Percentiles rank a stretch among this genome's conserved stretches.
phyloP scores from a whole-genome alignment of 75 land plant genomes.

The Ceratopteris richardii region DNA sequence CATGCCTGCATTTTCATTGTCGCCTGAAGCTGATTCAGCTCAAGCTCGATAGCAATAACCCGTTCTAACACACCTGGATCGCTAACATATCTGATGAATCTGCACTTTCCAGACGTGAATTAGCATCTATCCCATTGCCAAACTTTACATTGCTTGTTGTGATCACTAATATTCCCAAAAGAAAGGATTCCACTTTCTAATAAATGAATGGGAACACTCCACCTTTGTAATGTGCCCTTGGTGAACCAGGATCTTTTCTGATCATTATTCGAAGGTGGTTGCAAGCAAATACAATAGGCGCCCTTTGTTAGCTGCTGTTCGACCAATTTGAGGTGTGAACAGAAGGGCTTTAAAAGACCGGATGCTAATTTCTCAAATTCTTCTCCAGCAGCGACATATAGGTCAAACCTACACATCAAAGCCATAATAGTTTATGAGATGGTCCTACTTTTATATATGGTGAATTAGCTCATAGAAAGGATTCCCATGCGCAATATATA shows the following conservation, averaged over 20 bases:
- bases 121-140: background rate
- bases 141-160: background rate
- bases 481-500: too few species aligned
- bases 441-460: too few species aligned
- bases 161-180: too few species aligned
- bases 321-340: constrained; percentile 39
- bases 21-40: constrained; percentile 57
- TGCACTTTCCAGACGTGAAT: constrained; percentile 6
- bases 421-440: too few species aligned
- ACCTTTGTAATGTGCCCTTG: constrained; percentile 61
- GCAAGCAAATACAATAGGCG: constrained; percentile 43
- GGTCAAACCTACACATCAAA: constrained; percentile 39
- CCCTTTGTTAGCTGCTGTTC: constrained; percentile 57
- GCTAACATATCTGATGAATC: constrained; percentile 71
- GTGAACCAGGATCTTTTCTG: constrained; percentile 49
- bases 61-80: constrained; percentile 81
- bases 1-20: constrained; percentile 25
- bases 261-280: constrained; percentile 15
- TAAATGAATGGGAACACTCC: too few species aligned
- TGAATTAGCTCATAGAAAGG: too few species aligned
- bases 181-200: too few species aligned
- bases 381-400: constrained; percentile 21
- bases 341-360: constrained; percentile 55
- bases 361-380: constrained; percentile 55
- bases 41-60: constrained; percentile 48